A percentile compares a stretch with the other conserved stretches of the same genome.
These are phyloP conservation scores for Malus hybrid DNA, from an alignment of 331 rosid genomes.

Conservation along the genomic window DNA sequence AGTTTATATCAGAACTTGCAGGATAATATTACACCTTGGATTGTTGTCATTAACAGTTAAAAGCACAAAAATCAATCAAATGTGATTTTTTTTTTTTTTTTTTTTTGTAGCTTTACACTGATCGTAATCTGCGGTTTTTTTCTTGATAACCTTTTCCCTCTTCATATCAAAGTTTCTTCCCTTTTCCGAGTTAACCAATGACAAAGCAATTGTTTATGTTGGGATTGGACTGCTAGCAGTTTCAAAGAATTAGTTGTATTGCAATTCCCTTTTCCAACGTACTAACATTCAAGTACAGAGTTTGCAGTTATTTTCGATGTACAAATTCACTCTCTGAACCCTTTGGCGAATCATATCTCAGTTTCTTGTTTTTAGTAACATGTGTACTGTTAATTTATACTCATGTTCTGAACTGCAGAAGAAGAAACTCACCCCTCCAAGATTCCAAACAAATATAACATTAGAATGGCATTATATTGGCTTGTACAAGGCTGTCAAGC, in stretches of 20 bases:
- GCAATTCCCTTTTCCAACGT: neutral
- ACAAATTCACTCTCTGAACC: neutral
- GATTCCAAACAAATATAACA: conserved; percentile 67
- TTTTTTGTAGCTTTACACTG: neutral
- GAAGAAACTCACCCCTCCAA: conserved; percentile 81
- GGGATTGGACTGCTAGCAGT: neutral
- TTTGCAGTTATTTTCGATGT: neutral
- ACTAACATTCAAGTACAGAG: neutral
- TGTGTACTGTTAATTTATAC: neutral
- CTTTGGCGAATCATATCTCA: neutral
- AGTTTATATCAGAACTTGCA: neutral
- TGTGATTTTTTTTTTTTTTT: neutral
- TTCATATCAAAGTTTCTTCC: neutral
- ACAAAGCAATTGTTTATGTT: neutral
- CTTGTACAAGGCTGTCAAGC: conserved; percentile 87
- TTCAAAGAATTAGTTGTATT: neutral
- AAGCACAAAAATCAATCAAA: neutral
- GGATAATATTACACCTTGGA: neutral
- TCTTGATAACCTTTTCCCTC: neutral
- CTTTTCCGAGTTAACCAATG: neutral
- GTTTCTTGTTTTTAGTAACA: neutral
- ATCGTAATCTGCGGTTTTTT: neutral
- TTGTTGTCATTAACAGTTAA: neutral
- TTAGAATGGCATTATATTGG: conserved; percentile 98
- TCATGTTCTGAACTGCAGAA: conserved; percentile 53